These are phyloP conservation scores for Arthroderma uncinatum DNA, from an alignment of 2,329 filamentous ascomycete genomes.

Conservation along the genomic window DNA sequence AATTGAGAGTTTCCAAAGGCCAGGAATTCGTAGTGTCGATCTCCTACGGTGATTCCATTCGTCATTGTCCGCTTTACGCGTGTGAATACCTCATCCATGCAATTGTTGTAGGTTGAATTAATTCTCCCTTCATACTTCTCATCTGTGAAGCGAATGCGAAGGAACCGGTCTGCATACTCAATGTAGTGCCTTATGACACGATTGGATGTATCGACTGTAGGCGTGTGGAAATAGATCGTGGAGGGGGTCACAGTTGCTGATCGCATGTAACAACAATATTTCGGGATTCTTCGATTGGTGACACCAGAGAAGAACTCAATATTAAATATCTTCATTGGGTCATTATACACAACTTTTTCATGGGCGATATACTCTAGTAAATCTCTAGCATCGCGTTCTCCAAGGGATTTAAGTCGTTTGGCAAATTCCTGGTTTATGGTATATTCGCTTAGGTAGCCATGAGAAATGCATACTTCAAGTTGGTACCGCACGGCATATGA, in stretches of 20 bases:
- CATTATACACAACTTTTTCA: conserved; percentile 47
- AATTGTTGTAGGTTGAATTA: conserved; percentile 43
- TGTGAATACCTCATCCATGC: conserved; percentile 60
- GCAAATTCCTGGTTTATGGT: conserved; percentile 60
- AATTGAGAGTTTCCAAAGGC: conserved; percentile 95
- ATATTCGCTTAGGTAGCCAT: conserved; percentile 64
- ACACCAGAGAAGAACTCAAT: conserved; percentile 36
- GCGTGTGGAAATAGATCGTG: conserved; percentile 65
- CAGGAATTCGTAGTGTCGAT: conserved; percentile 74
- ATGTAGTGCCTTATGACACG: conserved; percentile 66
- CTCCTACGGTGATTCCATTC: conserved; percentile 73
- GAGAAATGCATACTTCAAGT: conserved; percentile 84
- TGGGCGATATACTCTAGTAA: conserved; percentile 66
- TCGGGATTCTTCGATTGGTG: conserved; percentile 46
- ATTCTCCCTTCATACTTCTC: conserved; percentile 57
- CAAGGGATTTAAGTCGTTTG: conserved; percentile 44
- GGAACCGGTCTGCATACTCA: conserved; percentile 62
- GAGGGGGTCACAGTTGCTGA: conserved; percentile 76
- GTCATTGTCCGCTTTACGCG: conserved; percentile 59
- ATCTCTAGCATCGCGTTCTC: conserved; percentile 45
- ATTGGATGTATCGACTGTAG: conserved; percentile 76
- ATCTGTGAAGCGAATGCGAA: conserved; percentile 82
- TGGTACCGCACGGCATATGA: conserved; percentile 73
- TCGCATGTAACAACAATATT: conserved; percentile 63
- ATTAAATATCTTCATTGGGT: conserved; percentile 65